Base-by-base conservation (phyloP, 345 rosid genomes). In the Passiflora organensis region DNA sequence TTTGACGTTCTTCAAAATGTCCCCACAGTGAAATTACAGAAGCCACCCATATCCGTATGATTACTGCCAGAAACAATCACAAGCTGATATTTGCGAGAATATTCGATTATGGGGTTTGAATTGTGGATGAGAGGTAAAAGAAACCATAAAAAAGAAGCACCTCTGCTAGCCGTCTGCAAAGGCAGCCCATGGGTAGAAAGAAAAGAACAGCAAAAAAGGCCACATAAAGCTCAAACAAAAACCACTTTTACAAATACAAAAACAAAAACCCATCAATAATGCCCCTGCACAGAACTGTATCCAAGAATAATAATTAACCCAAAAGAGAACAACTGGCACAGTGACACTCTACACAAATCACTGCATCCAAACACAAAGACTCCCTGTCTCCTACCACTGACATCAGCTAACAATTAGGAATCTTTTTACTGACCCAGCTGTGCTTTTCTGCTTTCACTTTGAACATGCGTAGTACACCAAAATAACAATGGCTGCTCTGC, bases 161-260 rank as follows among this genome's bases (percentile, higher is more conserved):
- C 43, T 41, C n/a, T 1, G 14, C 43, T 41, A 3, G 15, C 16
- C 17, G 25, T 36, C 46, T 20, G 18, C 18, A 44, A 59, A 42
- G 22, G 53, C 14, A 19, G 12, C 34, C 25, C 9, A 43, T 9
- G 51, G n/a, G 5, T 41, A 41, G 13, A 41, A 41, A 41, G 21
- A 43, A 5, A 57, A 41, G 32, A 9, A 42, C 11, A 21, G 13
- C 44, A 14, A 42, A 62, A 66, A 34, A 44, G 48, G 59, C 76
- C 66, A 61, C 44, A 66, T 19, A 22, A 36, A 56, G 32, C 66
- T 50, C 64, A 53, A 76, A 71, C 74, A 64, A 76, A 72, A 58
- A 17, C 10, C 55, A 64, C 58, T 62, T 71, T 75, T 63, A n/a
- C n/a, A n/a, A n/a, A n/a, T n/a, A n/a, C 71, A 71, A 55, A 41